Evolutionary conservation across 208 protist species (phyloP).

Genomic region (Acanthamoeba sp.): DNA sequence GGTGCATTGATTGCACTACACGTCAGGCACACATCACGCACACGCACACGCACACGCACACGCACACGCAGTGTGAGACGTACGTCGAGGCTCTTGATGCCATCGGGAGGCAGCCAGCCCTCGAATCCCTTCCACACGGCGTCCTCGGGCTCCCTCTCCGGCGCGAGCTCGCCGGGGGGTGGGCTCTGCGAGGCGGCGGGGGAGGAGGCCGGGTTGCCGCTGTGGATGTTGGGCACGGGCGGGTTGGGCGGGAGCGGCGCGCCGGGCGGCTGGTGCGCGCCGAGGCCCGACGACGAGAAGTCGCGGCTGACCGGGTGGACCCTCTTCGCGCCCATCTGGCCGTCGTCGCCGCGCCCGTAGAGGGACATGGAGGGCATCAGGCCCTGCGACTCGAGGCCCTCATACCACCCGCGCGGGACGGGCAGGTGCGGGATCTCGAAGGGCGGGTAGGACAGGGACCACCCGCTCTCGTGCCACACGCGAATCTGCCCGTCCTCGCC

Average conservation of each 20-base stretch:
- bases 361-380: neutral
- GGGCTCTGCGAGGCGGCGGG: neutral
- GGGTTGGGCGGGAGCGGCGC: neutral
- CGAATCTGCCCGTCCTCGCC: neutral
- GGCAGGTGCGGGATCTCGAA: slow-evolving; percentile 22
- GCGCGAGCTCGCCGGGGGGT: neutral
- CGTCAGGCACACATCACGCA: no score
- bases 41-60: neutral
- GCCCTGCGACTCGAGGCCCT: neutral
- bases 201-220: no score
- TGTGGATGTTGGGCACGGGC: neutral
- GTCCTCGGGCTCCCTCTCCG: slow-evolving; percentile 2
- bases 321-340: neutral
- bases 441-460: neutral
- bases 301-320: neutral
- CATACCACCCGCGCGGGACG: neutral
- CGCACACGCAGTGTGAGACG: neutral
- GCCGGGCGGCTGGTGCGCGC: neutral
- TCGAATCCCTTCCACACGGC: slow-evolving; percentile 58
- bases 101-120: slow-evolving; percentile 26
- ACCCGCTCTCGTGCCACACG: slow-evolving; percentile 1
- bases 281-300: neutral
- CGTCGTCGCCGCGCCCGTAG: neutral
- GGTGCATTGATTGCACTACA: neutral
- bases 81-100: slow-evolving; percentile 5